phyloP scores from a whole-genome alignment of 352 stramenopile species.

The Phytophthora tubulina region DNA sequence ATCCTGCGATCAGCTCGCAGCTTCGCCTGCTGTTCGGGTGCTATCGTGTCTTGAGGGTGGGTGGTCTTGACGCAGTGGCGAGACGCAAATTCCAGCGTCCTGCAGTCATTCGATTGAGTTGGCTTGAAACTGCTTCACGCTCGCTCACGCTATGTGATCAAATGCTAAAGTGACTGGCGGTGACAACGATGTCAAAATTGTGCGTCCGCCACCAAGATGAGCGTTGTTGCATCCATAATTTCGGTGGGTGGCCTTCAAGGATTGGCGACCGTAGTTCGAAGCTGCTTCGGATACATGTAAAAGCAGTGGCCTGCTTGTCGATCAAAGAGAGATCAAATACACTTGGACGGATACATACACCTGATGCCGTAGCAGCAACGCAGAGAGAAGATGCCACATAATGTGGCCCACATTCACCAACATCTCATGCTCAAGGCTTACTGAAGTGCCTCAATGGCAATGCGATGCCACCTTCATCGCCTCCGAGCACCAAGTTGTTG shows the following conservation, averaged over 20 bases:
- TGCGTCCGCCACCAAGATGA: not conserved
- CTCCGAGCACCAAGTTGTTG: too few species aligned
- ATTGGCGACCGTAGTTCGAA: not conserved
- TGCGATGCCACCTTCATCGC: too few species aligned
- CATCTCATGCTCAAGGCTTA: too few species aligned
- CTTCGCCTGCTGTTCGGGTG: not conserved
- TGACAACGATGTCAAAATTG: conserved; percentile 2
- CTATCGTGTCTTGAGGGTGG: too few species aligned
- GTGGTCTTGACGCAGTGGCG: not conserved
- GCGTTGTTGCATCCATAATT: not conserved
- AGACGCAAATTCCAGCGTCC: not conserved
- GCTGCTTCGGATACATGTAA: conserved; percentile 31
- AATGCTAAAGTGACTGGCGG: not conserved
- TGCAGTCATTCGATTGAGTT: not conserved
- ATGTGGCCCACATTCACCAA: too few species aligned
- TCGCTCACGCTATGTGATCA: not conserved
- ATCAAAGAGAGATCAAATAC: conserved; percentile 12
- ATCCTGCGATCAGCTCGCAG: too few species aligned
- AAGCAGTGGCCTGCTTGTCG: conserved; percentile 20
- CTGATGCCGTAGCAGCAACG: not conserved
- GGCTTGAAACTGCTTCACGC: conserved; percentile 2
- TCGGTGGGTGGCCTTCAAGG: not conserved
- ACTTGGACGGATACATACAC: not conserved
- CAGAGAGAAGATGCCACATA: not conserved
- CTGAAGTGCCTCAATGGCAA: too few species aligned